Conservation (phyloP, 179 eudicot genomes). For the Beta lomatogona region DNA sequence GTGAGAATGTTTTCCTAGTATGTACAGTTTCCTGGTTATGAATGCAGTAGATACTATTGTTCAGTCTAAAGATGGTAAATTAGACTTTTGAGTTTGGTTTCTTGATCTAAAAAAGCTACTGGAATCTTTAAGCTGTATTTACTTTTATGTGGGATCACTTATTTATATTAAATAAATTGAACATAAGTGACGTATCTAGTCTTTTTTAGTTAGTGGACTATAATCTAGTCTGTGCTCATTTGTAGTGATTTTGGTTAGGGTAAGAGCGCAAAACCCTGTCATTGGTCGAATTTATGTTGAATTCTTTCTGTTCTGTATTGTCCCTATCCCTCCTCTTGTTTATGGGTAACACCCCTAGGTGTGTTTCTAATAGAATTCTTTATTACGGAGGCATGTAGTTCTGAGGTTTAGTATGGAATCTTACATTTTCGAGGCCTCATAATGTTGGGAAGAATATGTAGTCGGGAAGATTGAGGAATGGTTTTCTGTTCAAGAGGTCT, state of each 20-base stretch:
- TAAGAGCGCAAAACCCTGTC: neutral
- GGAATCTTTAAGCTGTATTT: neutral
- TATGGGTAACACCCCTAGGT: too few species aligned
- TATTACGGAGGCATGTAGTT: neutral
- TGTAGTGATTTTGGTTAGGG: neutral
- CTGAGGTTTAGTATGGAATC: neutral
- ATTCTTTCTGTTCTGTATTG: neutral
- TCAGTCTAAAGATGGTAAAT: neutral
- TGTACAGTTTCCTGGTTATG: neutral
- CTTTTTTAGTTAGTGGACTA: neutral
- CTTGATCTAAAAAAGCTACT: neutral
- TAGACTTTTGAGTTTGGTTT: conserved; percentile 5
- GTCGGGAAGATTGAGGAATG: neutral
- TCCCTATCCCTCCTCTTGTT: neutral
- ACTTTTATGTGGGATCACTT: neutral
- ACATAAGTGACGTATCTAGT: neutral
- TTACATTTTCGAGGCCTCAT: neutral
- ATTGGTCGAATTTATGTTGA: neutral
- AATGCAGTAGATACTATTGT: neutral
- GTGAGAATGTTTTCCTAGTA: neutral
- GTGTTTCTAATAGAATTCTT: too few species aligned
- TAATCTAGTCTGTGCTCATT: neutral
- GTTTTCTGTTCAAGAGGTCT: too few species aligned
- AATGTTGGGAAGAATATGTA: neutral
- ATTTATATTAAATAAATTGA: neutral